A percentile compares a stretch with the other conserved stretches of the same genome.
These are phyloP conservation scores for Sarcodon aspratus DNA, from an alignment of 768 basidiomycete species.

Conservation along the genomic window DNA sequence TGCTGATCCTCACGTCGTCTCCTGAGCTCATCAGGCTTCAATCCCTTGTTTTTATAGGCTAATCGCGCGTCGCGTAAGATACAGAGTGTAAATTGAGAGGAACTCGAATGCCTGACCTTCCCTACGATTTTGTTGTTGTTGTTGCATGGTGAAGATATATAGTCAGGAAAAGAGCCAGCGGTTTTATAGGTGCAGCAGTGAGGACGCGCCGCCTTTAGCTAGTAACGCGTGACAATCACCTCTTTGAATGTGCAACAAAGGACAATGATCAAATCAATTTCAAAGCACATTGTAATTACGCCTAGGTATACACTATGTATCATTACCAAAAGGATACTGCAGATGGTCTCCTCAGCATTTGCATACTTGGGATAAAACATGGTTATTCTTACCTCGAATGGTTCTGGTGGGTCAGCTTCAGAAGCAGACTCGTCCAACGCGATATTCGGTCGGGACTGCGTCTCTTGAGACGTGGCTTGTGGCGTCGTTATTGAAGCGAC, in stretches of 20 bases:
- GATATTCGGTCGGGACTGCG: slow-evolving; percentile 33
- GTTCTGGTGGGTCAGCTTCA: slow-evolving; percentile 57
- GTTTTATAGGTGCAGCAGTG: background rate
- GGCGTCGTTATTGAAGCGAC: slow-evolving; percentile 12
- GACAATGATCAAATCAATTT: background rate
- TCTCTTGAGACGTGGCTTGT: slow-evolving; percentile 16
- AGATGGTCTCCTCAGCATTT: slow-evolving; percentile 3
- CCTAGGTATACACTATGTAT: slow-evolving; percentile 24
- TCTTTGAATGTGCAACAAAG: background rate
- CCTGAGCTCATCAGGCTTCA: slow-evolving; percentile 89
- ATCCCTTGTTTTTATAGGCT: slow-evolving; percentile 89
- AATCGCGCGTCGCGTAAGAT: slow-evolving; percentile 22
- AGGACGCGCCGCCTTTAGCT: background rate
- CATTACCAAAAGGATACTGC: slow-evolving; percentile 71
- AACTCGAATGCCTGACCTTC: slow-evolving; percentile 34
- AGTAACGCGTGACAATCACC: background rate
- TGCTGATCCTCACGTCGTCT: slow-evolving; percentile 97
- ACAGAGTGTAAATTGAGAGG: background rate
- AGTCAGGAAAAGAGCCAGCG: slow-evolving; percentile 1
- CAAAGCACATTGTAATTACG: background rate
- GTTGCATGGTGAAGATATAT: slow-evolving; percentile 30
- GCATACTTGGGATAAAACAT: background rate
- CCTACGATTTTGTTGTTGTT: slow-evolving; percentile 66
- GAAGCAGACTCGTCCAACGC: slow-evolving; percentile 59
- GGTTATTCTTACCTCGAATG: slow-evolving; percentile 64